Conservation (phyloP, 2,329 filamentous ascomycete species). For the Exophiala sp. region DNA sequence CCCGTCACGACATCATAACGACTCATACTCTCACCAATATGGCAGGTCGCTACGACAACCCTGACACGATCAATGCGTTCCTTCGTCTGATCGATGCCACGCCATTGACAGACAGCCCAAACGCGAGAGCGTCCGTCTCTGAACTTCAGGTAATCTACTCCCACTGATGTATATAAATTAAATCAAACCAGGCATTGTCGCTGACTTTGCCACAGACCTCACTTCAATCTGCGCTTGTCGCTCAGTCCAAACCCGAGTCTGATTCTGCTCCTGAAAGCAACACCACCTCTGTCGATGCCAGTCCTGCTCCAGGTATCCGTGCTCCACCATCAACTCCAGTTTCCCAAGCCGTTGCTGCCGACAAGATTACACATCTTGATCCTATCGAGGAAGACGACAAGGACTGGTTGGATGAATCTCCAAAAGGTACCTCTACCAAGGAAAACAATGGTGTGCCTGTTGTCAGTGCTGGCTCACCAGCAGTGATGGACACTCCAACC, state of each 20-base stretch:
- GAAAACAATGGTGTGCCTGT: neutral
- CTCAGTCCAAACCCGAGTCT: neutral
- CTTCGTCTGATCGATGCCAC: neutral
- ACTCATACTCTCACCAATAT: neutral
- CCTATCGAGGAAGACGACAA: neutral
- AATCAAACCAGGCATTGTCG: neutral
- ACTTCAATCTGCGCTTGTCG: neutral
- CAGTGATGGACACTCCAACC: neutral
- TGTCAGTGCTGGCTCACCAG: neutral
- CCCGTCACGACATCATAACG: neutral
- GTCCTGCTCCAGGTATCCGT: neutral
- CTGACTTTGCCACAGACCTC: neutral
- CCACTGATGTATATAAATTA: neutral
- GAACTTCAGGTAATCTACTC: neutral
- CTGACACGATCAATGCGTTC: conserved; percentile 1
- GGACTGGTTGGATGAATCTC: neutral
- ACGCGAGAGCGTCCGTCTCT: neutral
- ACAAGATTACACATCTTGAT: neutral
- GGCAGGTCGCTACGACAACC: neutral
- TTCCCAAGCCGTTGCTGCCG: neutral
- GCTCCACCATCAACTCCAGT: conserved; percentile 4
- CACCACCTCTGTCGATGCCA: neutral
- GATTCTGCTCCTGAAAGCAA: neutral
- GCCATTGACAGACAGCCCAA: neutral
- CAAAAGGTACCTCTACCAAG: neutral